Conservation (phyloP, 2,329 filamentous ascomycete species). For the Harringtonia lauricola region DNA sequence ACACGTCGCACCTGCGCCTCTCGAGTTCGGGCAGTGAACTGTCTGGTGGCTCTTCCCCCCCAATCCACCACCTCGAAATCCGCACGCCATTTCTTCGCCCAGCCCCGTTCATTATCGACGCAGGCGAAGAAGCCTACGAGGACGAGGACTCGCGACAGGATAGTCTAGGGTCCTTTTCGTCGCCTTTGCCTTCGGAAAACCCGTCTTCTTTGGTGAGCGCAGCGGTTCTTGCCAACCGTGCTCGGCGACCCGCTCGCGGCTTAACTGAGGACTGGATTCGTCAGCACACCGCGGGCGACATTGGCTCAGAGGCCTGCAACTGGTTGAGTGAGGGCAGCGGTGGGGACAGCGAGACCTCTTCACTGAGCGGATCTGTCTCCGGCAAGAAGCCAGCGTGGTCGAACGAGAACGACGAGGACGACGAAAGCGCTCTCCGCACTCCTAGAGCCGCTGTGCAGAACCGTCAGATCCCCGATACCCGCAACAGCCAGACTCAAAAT, state of each 20-base stretch:
- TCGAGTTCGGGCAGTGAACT: slow-evolving; percentile 46
- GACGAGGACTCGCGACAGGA: slow-evolving; percentile 7
- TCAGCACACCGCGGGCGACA: slow-evolving; percentile 64
- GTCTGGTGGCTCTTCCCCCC: slow-evolving; percentile 49
- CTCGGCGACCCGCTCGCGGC: slow-evolving; percentile 45
- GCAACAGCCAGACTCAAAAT: background rate
- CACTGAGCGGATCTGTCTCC: slow-evolving; percentile 54
- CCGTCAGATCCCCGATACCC: background rate
- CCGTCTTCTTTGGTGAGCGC: slow-evolving; percentile 33
- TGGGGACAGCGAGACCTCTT: slow-evolving; percentile 64
- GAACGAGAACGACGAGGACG: slow-evolving; percentile 29
- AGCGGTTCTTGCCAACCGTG: slow-evolving; percentile 53
- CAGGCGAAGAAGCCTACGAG: slow-evolving; percentile 24
- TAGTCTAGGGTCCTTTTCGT: slow-evolving; percentile 3
- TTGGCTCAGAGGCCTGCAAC: slow-evolving; percentile 59
- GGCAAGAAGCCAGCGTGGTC: slow-evolving; percentile 36
- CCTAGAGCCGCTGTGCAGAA: slow-evolving; percentile 3
- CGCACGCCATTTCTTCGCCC: slow-evolving; percentile 52
- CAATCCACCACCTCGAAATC: slow-evolving; percentile 49
- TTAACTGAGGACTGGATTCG: slow-evolving; percentile 81
- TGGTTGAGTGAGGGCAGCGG: slow-evolving; percentile 77
- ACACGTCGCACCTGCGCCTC: slow-evolving; percentile 34
- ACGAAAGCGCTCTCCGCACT: slow-evolving; percentile 7
- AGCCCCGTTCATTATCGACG: slow-evolving; percentile 29
- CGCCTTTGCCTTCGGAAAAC: background rate